These are phyloP conservation scores for Gliomastix tumulicola DNA, from an alignment of 2,329 filamentous ascomycete genomes.

Conservation along the genomic window DNA sequence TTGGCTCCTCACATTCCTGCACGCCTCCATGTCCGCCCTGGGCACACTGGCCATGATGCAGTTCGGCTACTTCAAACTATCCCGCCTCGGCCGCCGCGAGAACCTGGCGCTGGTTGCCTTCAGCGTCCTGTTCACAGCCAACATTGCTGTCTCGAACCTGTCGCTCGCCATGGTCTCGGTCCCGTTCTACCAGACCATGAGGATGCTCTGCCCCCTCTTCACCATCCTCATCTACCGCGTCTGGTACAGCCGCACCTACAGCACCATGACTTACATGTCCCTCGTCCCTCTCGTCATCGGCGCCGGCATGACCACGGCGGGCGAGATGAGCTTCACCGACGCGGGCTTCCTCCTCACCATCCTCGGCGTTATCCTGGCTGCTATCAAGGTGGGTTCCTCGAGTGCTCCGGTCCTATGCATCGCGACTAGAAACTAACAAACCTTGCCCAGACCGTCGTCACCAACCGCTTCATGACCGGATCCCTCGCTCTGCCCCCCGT, in stretches of 20 bases:
- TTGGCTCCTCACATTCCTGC: constrained; percentile 53
- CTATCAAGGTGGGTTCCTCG: constrained; percentile 38
- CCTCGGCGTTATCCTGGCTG: constrained; percentile 45
- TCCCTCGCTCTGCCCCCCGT: constrained; percentile 48
- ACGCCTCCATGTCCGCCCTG: constrained; percentile 49
- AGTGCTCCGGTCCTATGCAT: neutral
- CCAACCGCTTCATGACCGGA: constrained; percentile 59
- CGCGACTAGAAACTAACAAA: no score
- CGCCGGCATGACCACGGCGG: constrained; percentile 51
- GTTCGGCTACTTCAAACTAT: constrained; percentile 43
- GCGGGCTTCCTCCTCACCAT: constrained; percentile 48
- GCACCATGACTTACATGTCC: constrained; percentile 48
- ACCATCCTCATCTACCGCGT: constrained; percentile 55
- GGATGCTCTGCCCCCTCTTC: constrained; percentile 54
- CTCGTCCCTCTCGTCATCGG: constrained; percentile 54
- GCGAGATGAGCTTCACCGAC: constrained; percentile 56
- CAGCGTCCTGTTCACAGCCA: constrained; percentile 54
- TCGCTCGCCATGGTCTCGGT: constrained; percentile 56
- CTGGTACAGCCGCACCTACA: constrained; percentile 47
- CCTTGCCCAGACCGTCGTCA: constrained; percentile 46
- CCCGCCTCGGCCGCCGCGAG: constrained; percentile 42
- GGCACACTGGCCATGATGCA: constrained; percentile 47
- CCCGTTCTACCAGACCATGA: constrained; percentile 60
- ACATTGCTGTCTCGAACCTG: constrained; percentile 58
- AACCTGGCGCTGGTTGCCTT: constrained; percentile 50